Conservation (phyloP, 1,284 basidiomycete species). For the Cryptococcus sp. region DNA sequence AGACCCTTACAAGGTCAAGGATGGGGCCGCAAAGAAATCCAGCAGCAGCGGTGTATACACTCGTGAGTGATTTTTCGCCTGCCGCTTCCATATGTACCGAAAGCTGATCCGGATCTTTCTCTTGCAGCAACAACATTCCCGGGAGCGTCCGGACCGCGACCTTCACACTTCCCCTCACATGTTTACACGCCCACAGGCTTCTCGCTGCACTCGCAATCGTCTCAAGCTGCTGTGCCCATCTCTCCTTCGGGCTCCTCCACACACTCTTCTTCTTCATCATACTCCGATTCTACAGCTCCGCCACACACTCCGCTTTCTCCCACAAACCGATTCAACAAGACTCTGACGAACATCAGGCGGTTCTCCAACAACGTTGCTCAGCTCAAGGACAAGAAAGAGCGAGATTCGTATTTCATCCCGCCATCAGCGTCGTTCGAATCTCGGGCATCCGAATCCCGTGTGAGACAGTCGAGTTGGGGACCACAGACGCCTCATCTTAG, state of each 20-base stretch:
- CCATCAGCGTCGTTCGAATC: conserved; percentile 1
- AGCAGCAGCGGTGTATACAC: conserved; percentile 26
- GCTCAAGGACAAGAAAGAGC: conserved; percentile 9
- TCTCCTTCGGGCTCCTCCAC: conserved; percentile 18
- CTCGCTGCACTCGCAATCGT: conserved; percentile 7
- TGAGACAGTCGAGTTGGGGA: conserved; percentile 12
- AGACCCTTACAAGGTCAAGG: conserved; percentile 20
- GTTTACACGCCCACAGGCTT: conserved; percentile 22
- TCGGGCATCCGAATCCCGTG: conserved; percentile 1
- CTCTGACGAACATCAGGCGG: conserved; percentile 11
- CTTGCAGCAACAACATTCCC: conserved; percentile 20
- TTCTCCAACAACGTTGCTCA: conserved; percentile 11
- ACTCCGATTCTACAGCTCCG: conserved; percentile 20
- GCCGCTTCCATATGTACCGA: not conserved
- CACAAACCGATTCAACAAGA: conserved; percentile 13
- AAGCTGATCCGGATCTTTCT: not conserved
- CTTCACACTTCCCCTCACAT: conserved; percentile 17
- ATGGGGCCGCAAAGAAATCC: conserved; percentile 15
- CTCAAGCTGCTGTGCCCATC: conserved; percentile 1
- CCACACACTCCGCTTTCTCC: conserved; percentile 20
- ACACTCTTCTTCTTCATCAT: conserved; percentile 11
- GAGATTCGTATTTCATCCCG: conserved; percentile 6
- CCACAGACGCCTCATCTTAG: conserved; percentile 3
- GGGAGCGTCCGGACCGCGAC: conserved; percentile 21
- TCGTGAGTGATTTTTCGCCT: conserved; percentile 12